Conservation (phyloP, 1,139 yeast genomes). For the Protomyces macrosporus region DNA sequence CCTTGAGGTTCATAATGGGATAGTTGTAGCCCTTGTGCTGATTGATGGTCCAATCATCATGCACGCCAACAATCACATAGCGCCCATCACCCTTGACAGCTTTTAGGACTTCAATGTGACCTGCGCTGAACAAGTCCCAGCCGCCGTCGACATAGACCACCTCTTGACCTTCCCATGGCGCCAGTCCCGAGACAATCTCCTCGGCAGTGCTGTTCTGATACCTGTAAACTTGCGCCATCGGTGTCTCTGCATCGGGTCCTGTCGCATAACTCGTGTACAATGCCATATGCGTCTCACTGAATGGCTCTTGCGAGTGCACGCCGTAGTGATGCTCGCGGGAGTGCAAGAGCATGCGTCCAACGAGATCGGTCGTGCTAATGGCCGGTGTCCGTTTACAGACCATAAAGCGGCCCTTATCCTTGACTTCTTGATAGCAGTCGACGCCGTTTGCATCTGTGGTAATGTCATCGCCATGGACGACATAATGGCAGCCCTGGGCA, state of each 20-base stretch:
- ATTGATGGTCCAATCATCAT: slow-evolving; percentile 55
- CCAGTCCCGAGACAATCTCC: slow-evolving; percentile 35
- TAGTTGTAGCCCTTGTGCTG: slow-evolving; percentile 58
- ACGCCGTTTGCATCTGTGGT: slow-evolving; percentile 93
- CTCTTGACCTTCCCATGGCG: slow-evolving; percentile 24
- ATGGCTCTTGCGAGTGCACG: slow-evolving; percentile 8
- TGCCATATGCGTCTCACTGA: neutral
- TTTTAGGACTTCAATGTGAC: slow-evolving; percentile 70
- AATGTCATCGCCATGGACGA: slow-evolving; percentile 96
- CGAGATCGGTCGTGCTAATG: slow-evolving; percentile 90
- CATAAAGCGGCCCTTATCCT: slow-evolving; percentile 52
- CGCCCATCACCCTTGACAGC: slow-evolving; percentile 43
- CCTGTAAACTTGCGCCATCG: slow-evolving; percentile 12
- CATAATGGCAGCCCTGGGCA: slow-evolving; percentile 67
- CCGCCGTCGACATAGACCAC: slow-evolving; percentile 69
- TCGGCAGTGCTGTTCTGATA: slow-evolving; percentile 28
- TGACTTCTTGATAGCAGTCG: slow-evolving; percentile 81
- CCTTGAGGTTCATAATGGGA: slow-evolving; percentile 83
- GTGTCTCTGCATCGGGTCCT: slow-evolving; percentile 35
- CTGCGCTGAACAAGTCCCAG: slow-evolving; percentile 89
- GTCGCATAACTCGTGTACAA: slow-evolving; percentile 27
- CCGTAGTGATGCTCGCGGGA: slow-evolving; percentile 52
- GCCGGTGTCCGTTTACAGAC: slow-evolving; percentile 91
- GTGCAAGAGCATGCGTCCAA: slow-evolving; percentile 75
- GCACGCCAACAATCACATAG: slow-evolving; percentile 63